Evolutionary conservation across 78 protist species (phyloP).

Genomic region (slime mould (Dictyostelium discoideum)): DNA sequence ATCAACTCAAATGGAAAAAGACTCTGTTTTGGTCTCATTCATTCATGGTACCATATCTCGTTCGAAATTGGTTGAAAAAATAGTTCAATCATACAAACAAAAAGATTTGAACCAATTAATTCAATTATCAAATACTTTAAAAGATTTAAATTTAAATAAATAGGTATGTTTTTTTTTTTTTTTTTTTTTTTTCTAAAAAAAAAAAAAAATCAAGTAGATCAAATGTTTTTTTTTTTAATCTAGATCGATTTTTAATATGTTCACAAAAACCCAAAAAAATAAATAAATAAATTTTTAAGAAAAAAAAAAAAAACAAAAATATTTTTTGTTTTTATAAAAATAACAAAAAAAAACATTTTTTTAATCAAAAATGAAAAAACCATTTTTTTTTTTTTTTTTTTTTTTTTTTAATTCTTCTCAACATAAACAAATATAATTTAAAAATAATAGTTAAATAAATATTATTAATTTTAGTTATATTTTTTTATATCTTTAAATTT

Average conservation of each 20-base stretch:
- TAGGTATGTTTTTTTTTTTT: background rate
- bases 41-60: slow-evolving; percentile 39
- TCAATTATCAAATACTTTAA: background rate
- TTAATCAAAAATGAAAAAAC: background rate
- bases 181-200: background rate
- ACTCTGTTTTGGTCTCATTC: slow-evolving; percentile 50
- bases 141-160: background rate
- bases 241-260: too few species aligned
- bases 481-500: background rate
- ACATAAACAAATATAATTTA: too few species aligned
- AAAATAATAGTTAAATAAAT: too few species aligned
- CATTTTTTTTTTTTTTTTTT: background rate
- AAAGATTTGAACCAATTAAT: background rate
- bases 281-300: background rate
- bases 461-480: background rate
- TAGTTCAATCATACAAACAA: background rate
- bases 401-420: too few species aligned
- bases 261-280: too few species aligned
- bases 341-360: background rate
- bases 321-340: background rate
- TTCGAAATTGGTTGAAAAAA: slow-evolving; percentile 19
- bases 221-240: background rate
- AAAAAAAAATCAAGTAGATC: background rate
- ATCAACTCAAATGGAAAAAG: slow-evolving; percentile 79
- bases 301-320: background rate